Evolutionary conservation across 768 basidiomycete genomes (phyloP).

Genomic region (Pisolithus marmoratus): DNA sequence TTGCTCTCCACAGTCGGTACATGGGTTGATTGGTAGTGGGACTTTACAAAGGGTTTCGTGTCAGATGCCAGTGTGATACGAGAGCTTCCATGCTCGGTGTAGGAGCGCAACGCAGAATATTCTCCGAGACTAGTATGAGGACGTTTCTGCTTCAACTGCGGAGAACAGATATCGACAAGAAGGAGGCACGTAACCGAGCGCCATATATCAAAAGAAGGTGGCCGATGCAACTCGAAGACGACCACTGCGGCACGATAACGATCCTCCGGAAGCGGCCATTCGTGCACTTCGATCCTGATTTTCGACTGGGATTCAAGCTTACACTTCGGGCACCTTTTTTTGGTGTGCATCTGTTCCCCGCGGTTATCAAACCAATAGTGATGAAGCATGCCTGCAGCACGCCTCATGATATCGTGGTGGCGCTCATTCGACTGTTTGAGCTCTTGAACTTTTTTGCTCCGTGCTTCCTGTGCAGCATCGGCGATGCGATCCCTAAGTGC

Average conservation of each 20-base stretch:
- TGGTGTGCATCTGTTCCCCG: conserved; percentile 2
- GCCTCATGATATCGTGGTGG: not conserved
- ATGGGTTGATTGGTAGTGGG: not conserved
- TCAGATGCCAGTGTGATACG: conserved; percentile 6
- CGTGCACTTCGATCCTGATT: conserved; percentile 29
- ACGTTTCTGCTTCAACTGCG: not conserved
- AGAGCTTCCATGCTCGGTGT: not conserved
- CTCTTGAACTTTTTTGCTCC: not conserved
- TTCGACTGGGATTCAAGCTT: no score
- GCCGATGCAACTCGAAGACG: conserved; percentile 37
- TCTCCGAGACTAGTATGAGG: not conserved
- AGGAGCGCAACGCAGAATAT: not conserved
- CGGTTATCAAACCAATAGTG: conserved; percentile 22
- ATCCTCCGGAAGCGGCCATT: conserved; percentile 39
- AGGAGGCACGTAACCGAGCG: conserved; percentile 35
- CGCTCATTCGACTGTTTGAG: conserved; percentile 11
- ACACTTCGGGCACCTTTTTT: no score
- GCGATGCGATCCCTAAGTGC: conserved; percentile 27
- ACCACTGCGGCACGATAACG: conserved; percentile 13
- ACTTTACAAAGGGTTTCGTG: not conserved
- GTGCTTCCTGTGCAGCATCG: conserved; percentile 10
- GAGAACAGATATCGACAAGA: conserved; percentile 29
- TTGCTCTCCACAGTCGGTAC: not conserved
- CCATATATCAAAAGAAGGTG: conserved; percentile 38
- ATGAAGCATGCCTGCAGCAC: not conserved